These are phyloP conservation scores for Oleoguttula mirabilis DNA, from an alignment of 495 filamentous ascomycete species.

Conservation along the genomic window DNA sequence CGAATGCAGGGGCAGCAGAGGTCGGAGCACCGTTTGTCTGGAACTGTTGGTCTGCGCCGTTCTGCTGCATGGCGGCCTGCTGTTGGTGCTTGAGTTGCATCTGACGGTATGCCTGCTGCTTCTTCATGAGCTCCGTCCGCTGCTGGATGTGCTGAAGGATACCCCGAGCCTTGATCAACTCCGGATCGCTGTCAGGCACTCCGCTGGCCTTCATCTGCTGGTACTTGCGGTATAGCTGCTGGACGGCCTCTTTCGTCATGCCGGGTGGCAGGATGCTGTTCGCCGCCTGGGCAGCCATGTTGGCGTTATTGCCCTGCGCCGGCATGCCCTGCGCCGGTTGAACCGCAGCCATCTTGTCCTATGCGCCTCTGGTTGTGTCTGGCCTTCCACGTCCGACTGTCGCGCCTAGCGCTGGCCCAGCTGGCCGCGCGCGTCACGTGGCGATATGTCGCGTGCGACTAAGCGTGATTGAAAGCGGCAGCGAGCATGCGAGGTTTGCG, in stretches of 20 bases:
- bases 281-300: neutral
- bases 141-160: slow-evolving; percentile 55
- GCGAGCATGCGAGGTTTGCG: too few species aligned
- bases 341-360: slow-evolving; percentile 20
- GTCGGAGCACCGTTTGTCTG: slow-evolving; percentile 6
- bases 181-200: slow-evolving; percentile 62
- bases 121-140: slow-evolving; percentile 42
- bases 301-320: slow-evolving; percentile 2
- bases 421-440: too few species aligned
- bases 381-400: too few species aligned
- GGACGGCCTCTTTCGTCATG: slow-evolving; percentile 18
- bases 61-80: slow-evolving; percentile 31
- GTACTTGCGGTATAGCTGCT: slow-evolving; percentile 43
- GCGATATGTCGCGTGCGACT: too few species aligned
- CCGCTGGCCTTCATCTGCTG: slow-evolving; percentile 69
- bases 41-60: slow-evolving; percentile 3
- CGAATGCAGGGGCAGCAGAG: neutral
- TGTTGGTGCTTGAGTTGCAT: slow-evolving; percentile 40
- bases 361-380: too few species aligned
- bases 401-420: too few species aligned
- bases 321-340: slow-evolving; percentile 11
- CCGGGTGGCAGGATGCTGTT: slow-evolving; percentile 16
- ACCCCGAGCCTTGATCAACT: slow-evolving; percentile 60
- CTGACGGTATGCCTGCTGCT: slow-evolving; percentile 41
- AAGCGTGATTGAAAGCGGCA: too few species aligned